These are phyloP conservation scores for Biscogniauxia marginata DNA, from an alignment of 2,329 filamentous ascomycete species.

Conservation along the genomic window DNA sequence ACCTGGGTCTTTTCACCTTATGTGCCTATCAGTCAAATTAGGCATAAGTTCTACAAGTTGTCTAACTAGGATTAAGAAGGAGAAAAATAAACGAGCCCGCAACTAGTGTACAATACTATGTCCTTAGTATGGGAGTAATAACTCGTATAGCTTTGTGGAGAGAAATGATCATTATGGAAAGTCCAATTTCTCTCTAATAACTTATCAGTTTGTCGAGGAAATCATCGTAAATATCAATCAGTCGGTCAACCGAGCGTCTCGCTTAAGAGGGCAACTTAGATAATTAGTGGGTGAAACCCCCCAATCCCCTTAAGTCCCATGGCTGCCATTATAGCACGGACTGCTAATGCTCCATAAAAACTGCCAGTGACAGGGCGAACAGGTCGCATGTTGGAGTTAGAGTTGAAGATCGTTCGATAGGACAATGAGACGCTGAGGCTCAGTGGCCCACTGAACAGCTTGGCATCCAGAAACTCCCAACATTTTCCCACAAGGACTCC, in stretches of 20 bases:
- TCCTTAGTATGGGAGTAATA: too few relatives aligned
- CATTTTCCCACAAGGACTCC: background rate
- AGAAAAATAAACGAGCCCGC: too few relatives aligned
- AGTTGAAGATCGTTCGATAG: background rate
- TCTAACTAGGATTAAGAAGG: too few relatives aligned
- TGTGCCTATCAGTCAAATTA: too few relatives aligned
- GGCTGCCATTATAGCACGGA: background rate
- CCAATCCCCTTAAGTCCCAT: background rate
- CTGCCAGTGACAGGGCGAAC: background rate
- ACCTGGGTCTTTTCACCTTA: too few relatives aligned
- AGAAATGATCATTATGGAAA: background rate
- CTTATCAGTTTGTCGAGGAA: background rate
- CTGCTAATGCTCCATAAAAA: background rate
- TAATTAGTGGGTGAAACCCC: background rate
- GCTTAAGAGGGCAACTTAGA: too few relatives aligned
- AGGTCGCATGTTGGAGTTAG: background rate
- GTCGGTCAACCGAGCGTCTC: too few relatives aligned
- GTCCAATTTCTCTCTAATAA: background rate
- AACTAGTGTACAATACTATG: too few relatives aligned
- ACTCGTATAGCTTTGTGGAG: background rate
- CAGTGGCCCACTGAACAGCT: background rate
- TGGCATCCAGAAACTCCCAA: background rate
- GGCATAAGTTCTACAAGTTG: too few relatives aligned
- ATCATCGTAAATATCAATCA: background rate
- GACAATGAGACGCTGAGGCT: background rate